These are phyloP conservation scores for Syzygium oleosum DNA, from an alignment of 345 rosid genomes.

Conservation along the genomic window DNA sequence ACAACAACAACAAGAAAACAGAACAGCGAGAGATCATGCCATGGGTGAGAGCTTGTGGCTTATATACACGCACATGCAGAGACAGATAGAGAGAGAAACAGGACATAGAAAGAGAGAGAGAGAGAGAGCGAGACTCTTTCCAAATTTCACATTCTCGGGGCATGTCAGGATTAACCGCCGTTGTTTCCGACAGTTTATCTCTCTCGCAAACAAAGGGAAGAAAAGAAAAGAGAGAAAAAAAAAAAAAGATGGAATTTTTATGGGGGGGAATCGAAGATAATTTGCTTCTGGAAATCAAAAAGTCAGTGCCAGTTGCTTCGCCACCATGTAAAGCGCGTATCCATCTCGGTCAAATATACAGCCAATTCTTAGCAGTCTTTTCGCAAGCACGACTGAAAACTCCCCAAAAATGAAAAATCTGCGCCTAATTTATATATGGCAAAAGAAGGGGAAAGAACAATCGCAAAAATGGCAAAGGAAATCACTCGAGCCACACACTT, in stretches of 20 bases:
- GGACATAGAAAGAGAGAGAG: neutral
- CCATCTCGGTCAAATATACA: neutral
- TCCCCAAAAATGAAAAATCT: neutral
- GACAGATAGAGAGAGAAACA: neutral
- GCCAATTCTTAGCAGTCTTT: neutral
- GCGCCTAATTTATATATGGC: neutral
- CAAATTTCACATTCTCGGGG: neutral
- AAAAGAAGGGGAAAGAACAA: neutral
- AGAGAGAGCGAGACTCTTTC: neutral
- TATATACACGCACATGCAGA: neutral
- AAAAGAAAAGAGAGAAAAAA: neutral
- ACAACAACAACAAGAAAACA: neutral
- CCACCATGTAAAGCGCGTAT: neutral
- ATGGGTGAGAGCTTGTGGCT: neutral
- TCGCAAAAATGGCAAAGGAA: neutral
- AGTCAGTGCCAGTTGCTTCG: neutral
- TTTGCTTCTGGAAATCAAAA: neutral
- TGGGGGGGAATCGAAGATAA: neutral
- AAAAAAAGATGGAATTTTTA: neutral
- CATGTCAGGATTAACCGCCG: neutral
- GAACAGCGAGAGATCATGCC: neutral
- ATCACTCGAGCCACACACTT: neutral
- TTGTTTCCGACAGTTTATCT: neutral
- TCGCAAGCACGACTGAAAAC: neutral
- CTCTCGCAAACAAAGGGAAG: neutral